Evolutionary conservation across 2,329 filamentous ascomycete genomes (phyloP).

Genomic region (Aspergillus latus): DNA sequence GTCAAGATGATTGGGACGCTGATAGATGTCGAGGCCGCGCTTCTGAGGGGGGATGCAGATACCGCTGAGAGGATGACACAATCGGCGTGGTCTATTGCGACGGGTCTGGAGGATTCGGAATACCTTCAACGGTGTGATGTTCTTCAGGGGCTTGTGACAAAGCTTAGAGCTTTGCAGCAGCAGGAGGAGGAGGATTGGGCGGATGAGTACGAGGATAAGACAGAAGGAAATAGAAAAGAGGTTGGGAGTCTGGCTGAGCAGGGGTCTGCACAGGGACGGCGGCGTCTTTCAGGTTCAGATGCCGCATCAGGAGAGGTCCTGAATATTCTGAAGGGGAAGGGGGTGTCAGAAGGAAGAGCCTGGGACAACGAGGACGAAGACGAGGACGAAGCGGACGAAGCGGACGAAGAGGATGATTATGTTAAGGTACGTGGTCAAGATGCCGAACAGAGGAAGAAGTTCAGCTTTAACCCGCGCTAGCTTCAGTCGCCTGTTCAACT

Average conservation of each 20-base stretch:
- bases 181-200: neutral
- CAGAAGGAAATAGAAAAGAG: neutral
- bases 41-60: neutral
- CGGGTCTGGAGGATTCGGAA: neutral
- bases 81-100: neutral
- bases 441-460: neutral
- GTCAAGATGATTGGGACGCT: neutral
- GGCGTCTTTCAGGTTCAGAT: neutral
- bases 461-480: neutral
- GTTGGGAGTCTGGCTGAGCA: neutral
- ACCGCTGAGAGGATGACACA: too few species aligned
- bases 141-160: neutral
- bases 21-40: neutral
- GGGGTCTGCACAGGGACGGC: neutral
- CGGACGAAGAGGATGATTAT: neutral
- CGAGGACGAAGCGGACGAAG: neutral
- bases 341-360: neutral
- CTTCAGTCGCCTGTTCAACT: neutral
- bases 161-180: neutral
- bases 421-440: neutral
- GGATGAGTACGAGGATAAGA: neutral
- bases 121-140: neutral
- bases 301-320: neutral
- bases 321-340: neutral
- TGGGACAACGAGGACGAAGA: neutral